Evolutionary conservation across 495 filamentous ascomycete species (phyloP).

Genomic region (Xylaria venustula): DNA sequence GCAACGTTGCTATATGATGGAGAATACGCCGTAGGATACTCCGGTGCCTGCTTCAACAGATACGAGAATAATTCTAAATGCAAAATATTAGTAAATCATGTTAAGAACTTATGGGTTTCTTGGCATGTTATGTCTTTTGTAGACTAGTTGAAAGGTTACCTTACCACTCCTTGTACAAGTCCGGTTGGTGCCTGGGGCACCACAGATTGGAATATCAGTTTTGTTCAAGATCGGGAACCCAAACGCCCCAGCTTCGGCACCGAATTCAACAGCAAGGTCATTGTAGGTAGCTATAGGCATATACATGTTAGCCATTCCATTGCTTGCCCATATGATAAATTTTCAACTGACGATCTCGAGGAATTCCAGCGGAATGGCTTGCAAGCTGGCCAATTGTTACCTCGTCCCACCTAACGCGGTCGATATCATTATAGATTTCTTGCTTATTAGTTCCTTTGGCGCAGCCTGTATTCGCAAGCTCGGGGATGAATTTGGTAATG

Average conservation of each 20-base stretch:
- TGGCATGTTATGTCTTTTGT: no score
- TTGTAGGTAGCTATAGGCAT: background rate
- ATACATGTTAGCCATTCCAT: background rate
- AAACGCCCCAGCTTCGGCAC: background rate
- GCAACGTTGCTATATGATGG: slow-evolving; percentile 26
- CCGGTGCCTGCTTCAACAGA: slow-evolving; percentile 15
- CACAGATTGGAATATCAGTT: background rate
- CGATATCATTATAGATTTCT: slow-evolving; percentile 6
- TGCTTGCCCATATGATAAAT: background rate
- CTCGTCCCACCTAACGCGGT: slow-evolving; percentile 43
- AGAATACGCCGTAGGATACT: slow-evolving; percentile 12
- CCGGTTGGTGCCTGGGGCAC: background rate
- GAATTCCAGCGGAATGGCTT: slow-evolving; percentile 5
- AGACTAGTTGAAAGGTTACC: no score
- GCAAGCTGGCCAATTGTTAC: slow-evolving; percentile 35
- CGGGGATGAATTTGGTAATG: slow-evolving; percentile 41
- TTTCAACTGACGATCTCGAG: slow-evolving; percentile 7
- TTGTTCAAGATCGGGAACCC: background rate
- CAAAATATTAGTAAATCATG: background rate
- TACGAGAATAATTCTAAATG: slow-evolving; percentile 11
- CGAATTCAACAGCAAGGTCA: background rate
- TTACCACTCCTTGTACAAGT: slow-evolving; percentile 5
- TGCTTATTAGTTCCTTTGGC: background rate
- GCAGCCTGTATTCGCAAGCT: slow-evolving; percentile 15
- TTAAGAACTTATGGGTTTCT: no score